Evolutionary conservation across 495 filamentous ascomycete genomes (phyloP).

Genomic region (Corynascus novoguineensis): DNA sequence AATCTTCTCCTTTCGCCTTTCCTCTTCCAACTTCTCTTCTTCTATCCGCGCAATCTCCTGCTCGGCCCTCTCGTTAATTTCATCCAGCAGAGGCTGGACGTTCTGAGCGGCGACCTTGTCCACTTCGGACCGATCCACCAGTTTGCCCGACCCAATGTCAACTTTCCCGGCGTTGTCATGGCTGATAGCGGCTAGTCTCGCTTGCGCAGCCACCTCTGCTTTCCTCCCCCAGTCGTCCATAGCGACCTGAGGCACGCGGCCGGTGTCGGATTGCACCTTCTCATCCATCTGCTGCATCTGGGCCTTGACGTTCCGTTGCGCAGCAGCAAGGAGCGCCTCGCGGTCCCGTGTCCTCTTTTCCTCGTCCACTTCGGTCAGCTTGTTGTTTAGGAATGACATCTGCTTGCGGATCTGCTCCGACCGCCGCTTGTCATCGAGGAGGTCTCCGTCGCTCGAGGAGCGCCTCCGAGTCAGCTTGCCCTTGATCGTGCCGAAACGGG

Average conservation of each 20-base stretch:
- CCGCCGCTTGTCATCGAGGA: conserved; percentile 56
- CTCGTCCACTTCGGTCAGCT: conserved; percentile 62
- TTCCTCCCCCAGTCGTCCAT: conserved; percentile 75
- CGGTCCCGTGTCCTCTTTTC: conserved; percentile 71
- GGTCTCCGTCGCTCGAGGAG: conserved; percentile 62
- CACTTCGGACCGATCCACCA: conserved; percentile 72
- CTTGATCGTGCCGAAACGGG: conserved; percentile 50
- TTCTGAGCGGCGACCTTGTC: conserved; percentile 72
- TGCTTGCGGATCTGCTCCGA: conserved; percentile 71
- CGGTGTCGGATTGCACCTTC: conserved; percentile 68
- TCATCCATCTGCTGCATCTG: conserved; percentile 74
- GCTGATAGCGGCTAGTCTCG: conserved; percentile 50
- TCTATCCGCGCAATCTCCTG: conserved; percentile 56
- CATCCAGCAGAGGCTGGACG: conserved; percentile 86
- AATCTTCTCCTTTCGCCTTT: conserved; percentile 41
- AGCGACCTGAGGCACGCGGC: conserved; percentile 63
- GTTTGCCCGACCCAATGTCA: conserved; percentile 74
- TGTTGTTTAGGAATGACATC: conserved; percentile 69
- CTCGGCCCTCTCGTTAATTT: conserved; percentile 74
- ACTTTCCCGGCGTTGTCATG: conserved; percentile 55
- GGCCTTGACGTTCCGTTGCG: conserved; percentile 77
- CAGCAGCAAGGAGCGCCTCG: conserved; percentile 66
- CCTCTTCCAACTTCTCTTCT: conserved; percentile 45
- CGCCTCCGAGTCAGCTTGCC: conserved; percentile 56
- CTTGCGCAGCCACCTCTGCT: conserved; percentile 59